These are phyloP conservation scores for Phaeotremella fagi DNA, from an alignment of 768 basidiomycete species.

Conservation along the genomic window DNA sequence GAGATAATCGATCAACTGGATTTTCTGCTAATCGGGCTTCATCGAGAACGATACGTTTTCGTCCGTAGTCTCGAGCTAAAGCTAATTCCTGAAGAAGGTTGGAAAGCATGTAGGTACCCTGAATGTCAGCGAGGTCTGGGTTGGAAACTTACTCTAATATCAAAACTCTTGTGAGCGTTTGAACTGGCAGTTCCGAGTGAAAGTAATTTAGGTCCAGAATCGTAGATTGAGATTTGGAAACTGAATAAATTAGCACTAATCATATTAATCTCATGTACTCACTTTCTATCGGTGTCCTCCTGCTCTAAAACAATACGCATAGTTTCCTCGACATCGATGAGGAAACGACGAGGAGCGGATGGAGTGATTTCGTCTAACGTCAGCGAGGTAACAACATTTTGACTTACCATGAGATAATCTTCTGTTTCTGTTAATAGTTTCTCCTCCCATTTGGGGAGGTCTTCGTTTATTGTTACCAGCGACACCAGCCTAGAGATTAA, in stretches of 20 bases:
- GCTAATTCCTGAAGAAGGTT: slow-evolving; percentile 98
- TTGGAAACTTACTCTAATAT: slow-evolving; percentile 65
- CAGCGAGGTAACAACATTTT: background rate
- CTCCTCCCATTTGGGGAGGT: slow-evolving; percentile 68
- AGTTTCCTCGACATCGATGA: slow-evolving; percentile 97
- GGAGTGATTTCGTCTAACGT: slow-evolving; percentile 67
- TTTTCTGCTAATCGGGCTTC: slow-evolving; percentile 97
- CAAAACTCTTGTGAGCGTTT: slow-evolving; percentile 97
- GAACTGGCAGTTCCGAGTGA: slow-evolving; percentile 92
- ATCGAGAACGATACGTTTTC: slow-evolving; percentile 96
- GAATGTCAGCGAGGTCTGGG: slow-evolving; percentile 19
- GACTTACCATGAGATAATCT: slow-evolving; percentile 71
- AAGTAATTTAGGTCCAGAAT: slow-evolving; percentile 94
- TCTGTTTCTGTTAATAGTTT: slow-evolving; percentile 66
- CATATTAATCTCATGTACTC: slow-evolving; percentile 3
- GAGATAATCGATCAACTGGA: slow-evolving; percentile 89
- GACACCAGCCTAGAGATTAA: slow-evolving; percentile 58
- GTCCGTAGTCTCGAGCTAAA: slow-evolving; percentile 86
- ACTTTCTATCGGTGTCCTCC: slow-evolving; percentile 93
- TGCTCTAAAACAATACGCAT: slow-evolving; percentile 93
- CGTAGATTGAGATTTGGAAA: slow-evolving; percentile 75
- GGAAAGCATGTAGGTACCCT: slow-evolving; percentile 99
- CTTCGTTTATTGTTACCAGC: slow-evolving; percentile 68
- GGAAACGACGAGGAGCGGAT: slow-evolving; percentile 74
- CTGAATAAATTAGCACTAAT: slow-evolving; percentile 17